These are phyloP conservation scores for Trametes pubescens DNA, from an alignment of 1,284 basidiomycete species.

Conservation along the genomic window DNA sequence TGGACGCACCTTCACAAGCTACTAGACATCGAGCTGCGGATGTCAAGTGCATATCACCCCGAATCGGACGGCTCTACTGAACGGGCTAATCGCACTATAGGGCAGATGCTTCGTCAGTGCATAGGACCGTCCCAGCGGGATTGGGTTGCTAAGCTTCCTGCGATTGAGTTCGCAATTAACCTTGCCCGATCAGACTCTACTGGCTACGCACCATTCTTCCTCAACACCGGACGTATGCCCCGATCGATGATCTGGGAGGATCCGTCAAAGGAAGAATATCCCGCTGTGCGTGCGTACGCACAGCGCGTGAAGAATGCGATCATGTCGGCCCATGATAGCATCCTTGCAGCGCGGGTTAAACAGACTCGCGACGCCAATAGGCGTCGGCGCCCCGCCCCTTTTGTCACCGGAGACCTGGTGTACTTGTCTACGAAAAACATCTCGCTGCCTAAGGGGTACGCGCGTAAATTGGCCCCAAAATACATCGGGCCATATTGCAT, in stretches of 20 bases:
- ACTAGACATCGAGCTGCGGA: slow-evolving; percentile 44
- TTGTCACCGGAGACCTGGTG: slow-evolving; percentile 39
- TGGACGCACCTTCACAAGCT: slow-evolving; percentile 49
- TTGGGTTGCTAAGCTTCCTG: slow-evolving; percentile 14
- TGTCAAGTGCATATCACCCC: slow-evolving; percentile 55
- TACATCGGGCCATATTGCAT: slow-evolving; percentile 37
- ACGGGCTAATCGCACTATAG: slow-evolving; percentile 25
- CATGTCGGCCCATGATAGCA: slow-evolving; percentile 33
- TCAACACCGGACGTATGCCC: slow-evolving; percentile 35
- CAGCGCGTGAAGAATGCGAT: slow-evolving; percentile 21
- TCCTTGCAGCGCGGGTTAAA: slow-evolving; percentile 30
- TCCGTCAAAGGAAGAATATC: slow-evolving; percentile 10
- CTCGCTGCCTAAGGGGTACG: too few species aligned
- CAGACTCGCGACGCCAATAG: slow-evolving; percentile 33
- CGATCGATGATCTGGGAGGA: slow-evolving; percentile 23
- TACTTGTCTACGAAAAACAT: too few species aligned
- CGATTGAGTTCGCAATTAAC: slow-evolving; percentile 18
- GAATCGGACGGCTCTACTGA: slow-evolving; percentile 52
- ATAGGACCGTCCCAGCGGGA: slow-evolving; percentile 13
- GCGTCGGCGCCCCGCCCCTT: slow-evolving; percentile 19
- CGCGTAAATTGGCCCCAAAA: slow-evolving; percentile 34
- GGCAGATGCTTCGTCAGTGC: slow-evolving; percentile 20
- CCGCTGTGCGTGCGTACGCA: slow-evolving; percentile 31
- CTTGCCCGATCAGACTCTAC: slow-evolving; percentile 38
- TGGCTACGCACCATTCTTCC: slow-evolving; percentile 45